Conservation (phyloP, 2,329 filamentous ascomycete species). For the Fusarium torreyae region DNA sequence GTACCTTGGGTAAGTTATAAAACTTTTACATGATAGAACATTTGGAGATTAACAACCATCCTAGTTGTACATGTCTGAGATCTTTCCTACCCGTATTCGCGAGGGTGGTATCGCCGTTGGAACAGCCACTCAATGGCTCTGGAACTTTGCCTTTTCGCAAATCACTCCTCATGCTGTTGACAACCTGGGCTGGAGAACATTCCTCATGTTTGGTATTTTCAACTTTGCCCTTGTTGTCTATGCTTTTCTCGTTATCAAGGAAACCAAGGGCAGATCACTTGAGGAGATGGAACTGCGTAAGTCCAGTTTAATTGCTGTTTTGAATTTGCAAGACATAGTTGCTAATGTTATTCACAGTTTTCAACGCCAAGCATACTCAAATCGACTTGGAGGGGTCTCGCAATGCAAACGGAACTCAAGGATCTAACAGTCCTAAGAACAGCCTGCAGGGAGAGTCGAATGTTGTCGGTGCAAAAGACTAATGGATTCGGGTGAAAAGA, state of each 20-base stretch:
- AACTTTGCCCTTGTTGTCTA: slow-evolving; percentile 62
- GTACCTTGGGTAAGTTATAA: slow-evolving; percentile 60
- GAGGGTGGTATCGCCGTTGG: slow-evolving; percentile 65
- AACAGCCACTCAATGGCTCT: slow-evolving; percentile 66
- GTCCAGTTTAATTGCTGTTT: background rate
- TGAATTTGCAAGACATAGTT: background rate
- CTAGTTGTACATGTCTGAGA: slow-evolving; percentile 63
- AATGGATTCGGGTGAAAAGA: background rate
- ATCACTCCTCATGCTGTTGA: slow-evolving; percentile 64
- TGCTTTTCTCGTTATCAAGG: slow-evolving; percentile 60
- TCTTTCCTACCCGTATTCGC: slow-evolving; percentile 67
- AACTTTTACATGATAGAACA: background rate
- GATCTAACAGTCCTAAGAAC: slow-evolving; percentile 10
- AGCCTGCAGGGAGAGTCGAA: slow-evolving; percentile 15
- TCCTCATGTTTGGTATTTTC: slow-evolving; percentile 66
- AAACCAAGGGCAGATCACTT: slow-evolving; percentile 50
- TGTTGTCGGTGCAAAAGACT: slow-evolving; percentile 8
- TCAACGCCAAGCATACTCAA: slow-evolving; percentile 39
- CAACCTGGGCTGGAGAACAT: slow-evolving; percentile 64
- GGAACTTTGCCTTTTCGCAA: slow-evolving; percentile 66
- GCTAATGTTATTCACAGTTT: slow-evolving; percentile 32
- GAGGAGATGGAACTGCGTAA: slow-evolving; percentile 49
- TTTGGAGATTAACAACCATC: background rate
- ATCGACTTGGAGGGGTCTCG: slow-evolving; percentile 13
- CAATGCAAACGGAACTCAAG: background rate